Evolutionary conservation across 2,329 filamentous ascomycete species (phyloP).

Genomic region (Dothiorella sarmentorum): DNA sequence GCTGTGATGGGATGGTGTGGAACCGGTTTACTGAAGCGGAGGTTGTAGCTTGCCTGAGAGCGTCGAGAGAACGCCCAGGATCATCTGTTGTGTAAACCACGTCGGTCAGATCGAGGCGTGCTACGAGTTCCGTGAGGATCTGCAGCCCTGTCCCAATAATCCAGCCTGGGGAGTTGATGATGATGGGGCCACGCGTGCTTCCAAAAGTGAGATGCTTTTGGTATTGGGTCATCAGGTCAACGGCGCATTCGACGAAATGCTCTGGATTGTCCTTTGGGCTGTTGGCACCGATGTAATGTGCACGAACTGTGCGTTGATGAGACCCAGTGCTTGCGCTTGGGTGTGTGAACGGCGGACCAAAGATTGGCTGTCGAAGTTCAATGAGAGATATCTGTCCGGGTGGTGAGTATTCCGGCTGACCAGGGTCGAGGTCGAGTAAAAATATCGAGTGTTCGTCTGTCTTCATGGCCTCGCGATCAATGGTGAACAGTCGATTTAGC

Average conservation of each 20-base stretch:
- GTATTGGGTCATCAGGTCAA: slow-evolving; percentile 62
- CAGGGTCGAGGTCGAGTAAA: slow-evolving; percentile 73
- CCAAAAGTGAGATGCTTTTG: slow-evolving; percentile 42
- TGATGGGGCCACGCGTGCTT: slow-evolving; percentile 47
- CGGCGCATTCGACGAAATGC: slow-evolving; percentile 62
- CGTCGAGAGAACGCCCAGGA: slow-evolving; percentile 55
- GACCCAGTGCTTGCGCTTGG: slow-evolving; percentile 29
- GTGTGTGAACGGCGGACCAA: slow-evolving; percentile 67
- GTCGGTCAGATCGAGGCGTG: slow-evolving; percentile 54
- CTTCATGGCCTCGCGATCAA: slow-evolving; percentile 22
- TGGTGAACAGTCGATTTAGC: slow-evolving; percentile 63
- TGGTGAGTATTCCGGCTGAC: slow-evolving; percentile 70
- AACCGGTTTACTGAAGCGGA: slow-evolving; percentile 33
- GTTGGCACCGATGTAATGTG: slow-evolving; percentile 64
- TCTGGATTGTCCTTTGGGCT: slow-evolving; percentile 64
- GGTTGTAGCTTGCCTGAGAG: slow-evolving; percentile 43
- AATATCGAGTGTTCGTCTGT: slow-evolving; percentile 42
- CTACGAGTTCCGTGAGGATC: slow-evolving; percentile 58
- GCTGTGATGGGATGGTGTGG: slow-evolving; percentile 57
- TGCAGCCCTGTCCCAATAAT: slow-evolving; percentile 67
- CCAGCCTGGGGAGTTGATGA: slow-evolving; percentile 75
- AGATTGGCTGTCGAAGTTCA: slow-evolving; percentile 57
- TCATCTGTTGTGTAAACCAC: slow-evolving; percentile 62
- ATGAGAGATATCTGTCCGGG: slow-evolving; percentile 68
- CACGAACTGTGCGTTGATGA: slow-evolving; percentile 43